A percentile compares a stretch with the other conserved stretches of the same genome.
phyloP scores from a whole-genome alignment of 2,329 filamentous ascomycete genomes.

The Pyrenochaeta sp. region DNA sequence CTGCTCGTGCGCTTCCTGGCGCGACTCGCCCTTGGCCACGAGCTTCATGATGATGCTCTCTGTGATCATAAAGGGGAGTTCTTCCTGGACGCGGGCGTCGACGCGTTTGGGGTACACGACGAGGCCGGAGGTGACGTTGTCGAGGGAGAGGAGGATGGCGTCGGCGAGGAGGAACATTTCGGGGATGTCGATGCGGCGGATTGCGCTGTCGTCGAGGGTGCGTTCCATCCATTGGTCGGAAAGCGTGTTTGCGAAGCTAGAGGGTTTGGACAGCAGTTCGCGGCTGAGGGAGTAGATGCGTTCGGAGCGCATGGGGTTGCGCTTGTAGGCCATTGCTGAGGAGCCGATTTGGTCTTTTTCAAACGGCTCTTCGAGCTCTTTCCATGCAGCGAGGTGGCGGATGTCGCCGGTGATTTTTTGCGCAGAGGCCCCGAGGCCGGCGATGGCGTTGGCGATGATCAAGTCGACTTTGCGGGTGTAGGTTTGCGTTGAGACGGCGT shows the following conservation, averaged over 20 bases:
- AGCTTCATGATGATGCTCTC: conserved; percentile 70
- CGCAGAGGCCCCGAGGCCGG: conserved; percentile 79
- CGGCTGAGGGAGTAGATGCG: conserved; percentile 68
- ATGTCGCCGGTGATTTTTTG: conserved; percentile 79
- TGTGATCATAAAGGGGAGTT: conserved; percentile 88
- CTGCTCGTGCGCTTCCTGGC: conserved; percentile 87
- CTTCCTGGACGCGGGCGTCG: conserved; percentile 69
- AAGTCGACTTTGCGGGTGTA: conserved; percentile 85
- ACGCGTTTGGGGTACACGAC: conserved; percentile 80
- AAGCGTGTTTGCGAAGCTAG: conserved; percentile 70
- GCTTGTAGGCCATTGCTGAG: conserved; percentile 69
- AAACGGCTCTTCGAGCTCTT: conserved; percentile 87
- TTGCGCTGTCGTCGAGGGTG: conserved; percentile 78
- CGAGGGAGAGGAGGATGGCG: conserved; percentile 70
- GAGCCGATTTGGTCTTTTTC: conserved; percentile 71
- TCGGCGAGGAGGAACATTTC: conserved; percentile 60
- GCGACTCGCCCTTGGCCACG: conserved; percentile 71
- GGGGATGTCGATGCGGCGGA: conserved; percentile 64
- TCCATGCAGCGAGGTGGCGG: conserved; percentile 74
- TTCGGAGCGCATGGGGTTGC: conserved; percentile 67
- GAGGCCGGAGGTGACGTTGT: conserved; percentile 76
- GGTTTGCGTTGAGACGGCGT: conserved; percentile 74
- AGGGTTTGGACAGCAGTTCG: conserved; percentile 62
- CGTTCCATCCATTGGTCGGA: conserved; percentile 80
- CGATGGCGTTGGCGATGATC: conserved; percentile 80